These are phyloP conservation scores for Maudiozyma bulderi DNA, from an alignment of 805 yeast species.

Conservation along the genomic window DNA sequence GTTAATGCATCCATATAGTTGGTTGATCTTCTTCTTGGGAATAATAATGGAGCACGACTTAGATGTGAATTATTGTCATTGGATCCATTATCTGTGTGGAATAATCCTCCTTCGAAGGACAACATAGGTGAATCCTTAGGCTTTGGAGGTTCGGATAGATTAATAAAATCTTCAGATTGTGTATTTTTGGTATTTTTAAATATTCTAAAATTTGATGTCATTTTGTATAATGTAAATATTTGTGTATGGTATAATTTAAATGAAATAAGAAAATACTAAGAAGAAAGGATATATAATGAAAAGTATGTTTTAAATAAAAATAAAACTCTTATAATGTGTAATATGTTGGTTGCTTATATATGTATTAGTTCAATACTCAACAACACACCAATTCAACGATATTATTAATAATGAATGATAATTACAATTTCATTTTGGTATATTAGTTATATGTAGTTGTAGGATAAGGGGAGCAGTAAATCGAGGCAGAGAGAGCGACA, in stretches of 20 bases:
- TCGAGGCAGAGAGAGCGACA: too few species aligned
- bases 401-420: too few species aligned
- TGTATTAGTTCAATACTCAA: too few species aligned
- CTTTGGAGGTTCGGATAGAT: constrained; percentile 15
- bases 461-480: too few species aligned
- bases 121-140: constrained; percentile 15
- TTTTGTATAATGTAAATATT: not conserved
- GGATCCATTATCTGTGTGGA: not conserved
- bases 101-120: not conserved
- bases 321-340: not conserved
- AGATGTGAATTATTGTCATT: not conserved
- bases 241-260: not conserved
- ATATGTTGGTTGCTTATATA: too few species aligned
- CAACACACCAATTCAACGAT: too few species aligned
- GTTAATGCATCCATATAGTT: constrained; percentile 15
- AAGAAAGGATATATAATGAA: not conserved
- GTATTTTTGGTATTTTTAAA: not conserved
- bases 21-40: constrained; percentile 13
- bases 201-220: constrained; percentile 1
- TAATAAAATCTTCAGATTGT: constrained; percentile 14
- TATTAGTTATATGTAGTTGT: too few species aligned
- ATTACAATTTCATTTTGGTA: too few species aligned
- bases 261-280: not conserved
- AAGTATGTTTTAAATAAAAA: not conserved
- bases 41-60: not conserved